phyloP scores from a whole-genome alignment of 177 flowering plant species.

The Vitis hybrid region DNA sequence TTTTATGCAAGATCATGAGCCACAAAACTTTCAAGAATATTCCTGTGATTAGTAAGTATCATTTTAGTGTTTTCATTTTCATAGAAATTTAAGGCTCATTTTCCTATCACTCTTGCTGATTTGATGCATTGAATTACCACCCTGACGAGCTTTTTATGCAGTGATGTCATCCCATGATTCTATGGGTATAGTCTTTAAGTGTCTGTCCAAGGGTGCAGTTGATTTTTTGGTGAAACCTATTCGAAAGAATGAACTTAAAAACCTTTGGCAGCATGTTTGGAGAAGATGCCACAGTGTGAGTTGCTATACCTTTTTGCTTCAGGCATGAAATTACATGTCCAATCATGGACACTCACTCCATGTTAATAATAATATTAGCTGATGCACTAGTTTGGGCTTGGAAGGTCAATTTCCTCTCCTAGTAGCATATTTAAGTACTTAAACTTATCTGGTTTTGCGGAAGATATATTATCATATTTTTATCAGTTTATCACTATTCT shows the following conservation, averaged over 20 bases:
- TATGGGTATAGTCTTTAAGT: slow-evolving; percentile 81
- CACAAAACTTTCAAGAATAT: slow-evolving; percentile 52
- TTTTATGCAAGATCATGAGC: slow-evolving; percentile 65
- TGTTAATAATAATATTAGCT: too few species aligned
- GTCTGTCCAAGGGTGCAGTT: slow-evolving; percentile 89
- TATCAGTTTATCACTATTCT: slow-evolving; percentile 2
- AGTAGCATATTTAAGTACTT: not conserved
- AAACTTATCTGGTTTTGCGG: not conserved
- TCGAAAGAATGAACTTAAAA: slow-evolving; percentile 91
- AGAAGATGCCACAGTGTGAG: slow-evolving; percentile 90
- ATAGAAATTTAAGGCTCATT: not conserved
- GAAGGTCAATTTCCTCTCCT: not conserved
- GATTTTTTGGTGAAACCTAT: slow-evolving; percentile 92
- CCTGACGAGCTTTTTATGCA: slow-evolving; percentile 58
- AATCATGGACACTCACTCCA: too few species aligned
- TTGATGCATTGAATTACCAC: slow-evolving; percentile 34
- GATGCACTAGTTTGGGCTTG: too few species aligned
- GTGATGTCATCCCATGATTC: slow-evolving; percentile 98
- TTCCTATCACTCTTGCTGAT: not conserved
- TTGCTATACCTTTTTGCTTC: slow-evolving; percentile 14
- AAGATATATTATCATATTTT: not conserved
- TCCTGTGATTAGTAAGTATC: slow-evolving; percentile 70
- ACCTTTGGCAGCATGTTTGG: slow-evolving; percentile 98
- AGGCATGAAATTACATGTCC: too few species aligned
- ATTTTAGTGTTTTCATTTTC: not conserved